Percentiles rank a stretch among this genome's conserved stretches.
Conservation (phyloP, 345 rosid genomes). For the Mallotus nudiflorus region DNA sequence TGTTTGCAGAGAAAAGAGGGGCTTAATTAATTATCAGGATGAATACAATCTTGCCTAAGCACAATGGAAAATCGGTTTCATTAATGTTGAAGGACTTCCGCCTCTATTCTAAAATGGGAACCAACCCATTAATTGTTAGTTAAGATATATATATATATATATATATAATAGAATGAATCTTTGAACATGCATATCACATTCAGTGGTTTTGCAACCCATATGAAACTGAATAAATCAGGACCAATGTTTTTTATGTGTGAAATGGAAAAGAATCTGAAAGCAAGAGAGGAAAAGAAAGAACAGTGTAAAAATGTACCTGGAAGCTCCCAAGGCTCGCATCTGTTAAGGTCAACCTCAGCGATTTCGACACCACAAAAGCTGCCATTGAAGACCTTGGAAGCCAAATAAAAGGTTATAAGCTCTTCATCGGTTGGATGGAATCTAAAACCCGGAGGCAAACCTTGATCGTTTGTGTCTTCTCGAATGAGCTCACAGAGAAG, state of each 20-base stretch:
- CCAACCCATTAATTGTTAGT: too few relatives aligned
- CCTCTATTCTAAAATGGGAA: too few relatives aligned
- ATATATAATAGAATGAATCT: too few relatives aligned
- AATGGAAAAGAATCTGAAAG: too few relatives aligned
- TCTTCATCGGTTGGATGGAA: constrained; percentile 99
- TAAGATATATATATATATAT: too few relatives aligned
- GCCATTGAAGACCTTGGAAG: constrained; percentile 81
- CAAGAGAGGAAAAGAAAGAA: not conserved
- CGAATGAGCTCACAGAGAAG: constrained; percentile 58
- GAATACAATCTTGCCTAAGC: too few relatives aligned
- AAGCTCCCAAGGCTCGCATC: constrained; percentile 98
- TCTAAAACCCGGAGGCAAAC: constrained; percentile 92
- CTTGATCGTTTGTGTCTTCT: constrained; percentile 66
- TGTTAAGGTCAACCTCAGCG: constrained; percentile 86
- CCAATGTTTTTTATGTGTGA: too few relatives aligned
- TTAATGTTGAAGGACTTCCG: too few relatives aligned
- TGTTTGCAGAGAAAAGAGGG: too few relatives aligned
- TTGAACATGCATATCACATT: too few relatives aligned
- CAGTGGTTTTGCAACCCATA: not conserved
- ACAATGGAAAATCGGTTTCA: too few relatives aligned
- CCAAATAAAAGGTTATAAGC: constrained; percentile 82
- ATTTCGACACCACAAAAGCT: constrained; percentile 68
- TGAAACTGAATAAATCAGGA: not conserved
- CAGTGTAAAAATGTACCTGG: constrained; percentile 63
- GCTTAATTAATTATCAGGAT: too few relatives aligned